phyloP scores from a whole-genome alignment of 106 monocot species.

The Dendrobium nobile region DNA sequence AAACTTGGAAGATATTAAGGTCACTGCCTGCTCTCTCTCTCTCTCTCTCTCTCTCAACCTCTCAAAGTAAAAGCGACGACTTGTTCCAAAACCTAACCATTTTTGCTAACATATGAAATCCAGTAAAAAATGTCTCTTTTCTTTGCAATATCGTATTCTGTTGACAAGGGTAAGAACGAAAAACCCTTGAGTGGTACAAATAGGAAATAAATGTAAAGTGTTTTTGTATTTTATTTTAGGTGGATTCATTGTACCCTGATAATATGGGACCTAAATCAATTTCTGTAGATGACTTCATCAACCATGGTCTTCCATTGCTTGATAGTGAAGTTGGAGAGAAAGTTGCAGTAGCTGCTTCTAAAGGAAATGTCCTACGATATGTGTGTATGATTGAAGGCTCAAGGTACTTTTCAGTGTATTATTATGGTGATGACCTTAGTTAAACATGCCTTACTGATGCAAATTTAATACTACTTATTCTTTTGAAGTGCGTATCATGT shows the following conservation, averaged over 20 bases:
- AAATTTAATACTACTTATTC: too few relatives aligned
- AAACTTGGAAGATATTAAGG: constrained; percentile 73
- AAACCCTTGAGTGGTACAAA: not conserved
- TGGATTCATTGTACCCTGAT: constrained; percentile 88
- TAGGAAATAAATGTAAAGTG: not conserved
- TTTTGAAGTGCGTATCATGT: too few relatives aligned
- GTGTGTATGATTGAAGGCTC: constrained; percentile 73
- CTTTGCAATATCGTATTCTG: not conserved
- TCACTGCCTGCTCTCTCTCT: constrained; percentile 6
- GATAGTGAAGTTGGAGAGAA: constrained; percentile 59
- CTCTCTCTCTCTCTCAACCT: not conserved
- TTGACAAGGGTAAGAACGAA: not conserved
- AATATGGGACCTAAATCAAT: constrained; percentile 64
- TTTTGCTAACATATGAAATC: not conserved
- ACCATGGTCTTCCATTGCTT: constrained; percentile 51
- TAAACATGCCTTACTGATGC: not conserved
- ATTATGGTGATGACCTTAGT: not conserved
- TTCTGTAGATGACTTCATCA: constrained; percentile 69
- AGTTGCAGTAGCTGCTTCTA: constrained; percentile 46
- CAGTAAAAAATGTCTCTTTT: not conserved
- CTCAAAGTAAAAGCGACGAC: too few relatives aligned
- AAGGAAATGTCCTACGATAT: constrained; percentile 86
- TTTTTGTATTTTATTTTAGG: constrained; percentile 31
- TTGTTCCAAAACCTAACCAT: not conserved
- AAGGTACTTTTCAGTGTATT: constrained; percentile 38